These are phyloP conservation scores for Paramicrosporidium saccamoebae DNA, from an alignment of 371 early-diverging fungal species.

Conservation along the genomic window DNA sequence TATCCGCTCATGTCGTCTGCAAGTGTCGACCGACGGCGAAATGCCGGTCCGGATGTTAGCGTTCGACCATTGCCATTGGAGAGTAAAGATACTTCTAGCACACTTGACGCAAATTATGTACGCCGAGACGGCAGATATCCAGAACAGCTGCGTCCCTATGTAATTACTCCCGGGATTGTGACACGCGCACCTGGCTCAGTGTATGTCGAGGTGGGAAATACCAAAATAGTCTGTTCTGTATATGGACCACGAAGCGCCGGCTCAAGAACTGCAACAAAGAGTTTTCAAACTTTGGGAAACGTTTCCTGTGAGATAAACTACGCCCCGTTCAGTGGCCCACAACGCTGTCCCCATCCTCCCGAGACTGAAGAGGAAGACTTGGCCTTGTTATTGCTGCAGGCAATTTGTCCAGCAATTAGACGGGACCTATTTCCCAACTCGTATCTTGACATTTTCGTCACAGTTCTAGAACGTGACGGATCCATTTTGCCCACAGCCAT, in stretches of 20 bases:
- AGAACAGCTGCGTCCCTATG: no score
- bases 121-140: no score
- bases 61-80: no score
- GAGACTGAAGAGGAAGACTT: constrained; percentile 50
- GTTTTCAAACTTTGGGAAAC: constrained; percentile 17
- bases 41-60: no score
- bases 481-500: constrained; percentile 50
- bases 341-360: constrained; percentile 4
- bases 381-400: constrained; percentile 29
- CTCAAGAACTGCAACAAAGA: constrained; percentile 10
- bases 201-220: constrained; percentile 44
- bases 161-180: no score
- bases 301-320: constrained; percentile 61
- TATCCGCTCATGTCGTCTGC: no score
- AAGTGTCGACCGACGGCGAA: no score
- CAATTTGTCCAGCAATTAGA: constrained; percentile 52
- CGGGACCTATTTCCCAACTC: constrained; percentile 55
- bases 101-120: no score
- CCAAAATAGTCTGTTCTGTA: constrained; percentile 64
- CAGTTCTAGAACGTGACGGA: constrained; percentile 58
- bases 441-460: constrained; percentile 46
- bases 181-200: constrained; percentile 63
- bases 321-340: constrained; percentile 19
- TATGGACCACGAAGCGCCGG: constrained; percentile 11
- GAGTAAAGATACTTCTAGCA: no score